These are phyloP conservation scores for Tephrocybe sp. DNA, from an alignment of 768 basidiomycete species.

Conservation along the genomic window DNA sequence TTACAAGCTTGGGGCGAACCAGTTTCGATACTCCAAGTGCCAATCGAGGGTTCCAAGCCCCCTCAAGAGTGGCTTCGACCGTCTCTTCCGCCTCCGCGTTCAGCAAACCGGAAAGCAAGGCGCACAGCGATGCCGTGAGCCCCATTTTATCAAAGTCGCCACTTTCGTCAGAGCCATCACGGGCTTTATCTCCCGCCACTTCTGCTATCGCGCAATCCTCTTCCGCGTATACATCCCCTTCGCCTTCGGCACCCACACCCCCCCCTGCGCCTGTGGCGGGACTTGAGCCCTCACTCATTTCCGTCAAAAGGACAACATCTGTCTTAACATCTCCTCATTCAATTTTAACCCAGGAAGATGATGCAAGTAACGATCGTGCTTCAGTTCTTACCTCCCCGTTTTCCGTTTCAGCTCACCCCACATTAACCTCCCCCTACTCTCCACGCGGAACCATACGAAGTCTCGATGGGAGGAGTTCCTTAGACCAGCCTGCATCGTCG, in stretches of 20 bases:
- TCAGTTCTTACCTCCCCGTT: constrained; percentile 36
- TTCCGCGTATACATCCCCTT: constrained; percentile 3
- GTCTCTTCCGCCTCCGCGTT: not conserved
- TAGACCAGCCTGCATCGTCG: constrained; percentile 21
- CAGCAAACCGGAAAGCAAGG: not conserved
- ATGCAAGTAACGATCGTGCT: constrained; percentile 10
- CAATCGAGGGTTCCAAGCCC: constrained; percentile 11
- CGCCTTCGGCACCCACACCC: not conserved
- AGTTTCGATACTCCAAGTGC: constrained; percentile 15
- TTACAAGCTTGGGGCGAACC: not conserved
- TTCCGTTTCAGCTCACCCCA: constrained; percentile 19
- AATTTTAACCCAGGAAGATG: constrained; percentile 14
- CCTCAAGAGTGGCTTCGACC: constrained; percentile 9
- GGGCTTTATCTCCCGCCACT: not conserved
- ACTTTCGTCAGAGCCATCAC: constrained; percentile 7
- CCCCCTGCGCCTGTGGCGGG: constrained; percentile 1
- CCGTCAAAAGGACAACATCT: constrained; percentile 14
- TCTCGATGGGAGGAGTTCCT: constrained; percentile 12
- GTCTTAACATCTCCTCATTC: constrained; percentile 37
- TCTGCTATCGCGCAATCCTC: constrained; percentile 5
- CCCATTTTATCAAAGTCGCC: constrained; percentile 11
- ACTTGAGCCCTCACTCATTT: constrained; percentile 5
- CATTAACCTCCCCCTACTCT: constrained; percentile 41
- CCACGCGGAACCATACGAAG: constrained; percentile 16
- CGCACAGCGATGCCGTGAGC: not conserved